Conservation (phyloP, 176 grass and related monocot genomes). For the Rhynchospora breviuscula region DNA sequence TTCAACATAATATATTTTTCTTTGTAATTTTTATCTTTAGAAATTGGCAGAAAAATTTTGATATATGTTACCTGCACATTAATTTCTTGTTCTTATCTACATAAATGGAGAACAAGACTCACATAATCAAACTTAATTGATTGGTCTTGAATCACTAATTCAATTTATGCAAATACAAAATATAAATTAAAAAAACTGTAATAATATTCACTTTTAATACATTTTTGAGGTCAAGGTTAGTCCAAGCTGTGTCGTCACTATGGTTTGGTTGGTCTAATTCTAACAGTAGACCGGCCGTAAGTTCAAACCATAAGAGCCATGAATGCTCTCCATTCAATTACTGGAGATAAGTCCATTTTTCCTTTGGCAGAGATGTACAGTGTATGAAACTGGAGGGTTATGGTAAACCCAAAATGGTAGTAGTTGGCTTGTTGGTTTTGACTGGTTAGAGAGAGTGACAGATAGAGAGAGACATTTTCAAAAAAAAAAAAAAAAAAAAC, state of each 20-base stretch:
- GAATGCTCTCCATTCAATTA: neutral
- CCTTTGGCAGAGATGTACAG: neutral
- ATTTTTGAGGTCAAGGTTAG: neutral
- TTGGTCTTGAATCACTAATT: neutral
- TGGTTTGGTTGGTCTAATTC: neutral
- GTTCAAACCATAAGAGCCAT: neutral
- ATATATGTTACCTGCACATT: no score
- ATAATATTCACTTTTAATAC: neutral
- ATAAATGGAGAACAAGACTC: neutral
- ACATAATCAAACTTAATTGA: neutral
- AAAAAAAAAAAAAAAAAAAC: no score
- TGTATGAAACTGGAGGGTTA: neutral
- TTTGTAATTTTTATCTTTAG: no score
- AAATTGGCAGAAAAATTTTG: no score
- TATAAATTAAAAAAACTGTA: neutral
- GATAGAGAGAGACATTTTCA: no score
- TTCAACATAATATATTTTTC: neutral
- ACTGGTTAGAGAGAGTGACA: neutral
- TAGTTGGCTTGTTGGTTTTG: neutral
- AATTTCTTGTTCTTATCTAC: neutral
- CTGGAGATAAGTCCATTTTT: neutral
- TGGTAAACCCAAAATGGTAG: neutral
- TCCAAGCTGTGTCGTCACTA: neutral
- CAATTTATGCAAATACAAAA: neutral
- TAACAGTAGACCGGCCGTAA: neutral